Evolutionary conservation across 148 eudicot genomes (phyloP).

Genomic region (Chenopodium quinoa): DNA sequence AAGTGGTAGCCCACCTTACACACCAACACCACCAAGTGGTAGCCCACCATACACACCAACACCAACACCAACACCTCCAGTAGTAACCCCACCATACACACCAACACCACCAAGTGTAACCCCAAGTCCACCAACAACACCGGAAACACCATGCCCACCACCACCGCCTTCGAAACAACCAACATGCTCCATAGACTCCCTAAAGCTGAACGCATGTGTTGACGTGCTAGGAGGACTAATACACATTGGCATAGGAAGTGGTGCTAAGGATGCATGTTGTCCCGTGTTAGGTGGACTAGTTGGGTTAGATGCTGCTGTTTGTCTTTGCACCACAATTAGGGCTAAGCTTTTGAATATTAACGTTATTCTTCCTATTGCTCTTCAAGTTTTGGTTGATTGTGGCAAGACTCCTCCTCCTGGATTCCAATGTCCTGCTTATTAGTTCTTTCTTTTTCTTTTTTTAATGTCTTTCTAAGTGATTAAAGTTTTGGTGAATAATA

Average conservation of each 20-base stretch:
- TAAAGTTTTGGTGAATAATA: not conserved
- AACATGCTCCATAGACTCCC: conserved; percentile 67
- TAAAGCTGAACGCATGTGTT: conserved; percentile 57
- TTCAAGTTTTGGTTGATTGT: conserved; percentile 54
- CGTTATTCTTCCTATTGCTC: conserved; percentile 62
- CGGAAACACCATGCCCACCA: conserved; percentile 25
- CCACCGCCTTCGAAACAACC: conserved; percentile 8
- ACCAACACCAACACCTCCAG: conserved; percentile 13
- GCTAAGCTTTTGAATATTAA: conserved; percentile 53
- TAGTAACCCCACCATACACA: not conserved
- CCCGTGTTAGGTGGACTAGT: conserved; percentile 58
- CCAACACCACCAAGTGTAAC: not conserved
- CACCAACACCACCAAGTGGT: not conserved
- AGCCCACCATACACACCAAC: conserved; percentile 24
- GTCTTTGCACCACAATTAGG: conserved; percentile 68
- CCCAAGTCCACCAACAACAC: conserved; percentile 7
- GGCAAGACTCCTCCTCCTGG: conserved; percentile 64
- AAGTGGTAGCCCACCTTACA: conserved; percentile 5
- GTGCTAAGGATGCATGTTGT: conserved; percentile 53
- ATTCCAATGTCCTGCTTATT: conserved; percentile 50
- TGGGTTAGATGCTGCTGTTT: conserved; percentile 65
- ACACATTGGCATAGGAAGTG: conserved; percentile 58
- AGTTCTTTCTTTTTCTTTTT: not conserved
- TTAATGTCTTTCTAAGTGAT: not conserved
- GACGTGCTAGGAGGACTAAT: conserved; percentile 63